Evolutionary conservation across 2,329 filamentous ascomycete genomes (phyloP).

Genomic region (Neofusicoccum ribis): DNA sequence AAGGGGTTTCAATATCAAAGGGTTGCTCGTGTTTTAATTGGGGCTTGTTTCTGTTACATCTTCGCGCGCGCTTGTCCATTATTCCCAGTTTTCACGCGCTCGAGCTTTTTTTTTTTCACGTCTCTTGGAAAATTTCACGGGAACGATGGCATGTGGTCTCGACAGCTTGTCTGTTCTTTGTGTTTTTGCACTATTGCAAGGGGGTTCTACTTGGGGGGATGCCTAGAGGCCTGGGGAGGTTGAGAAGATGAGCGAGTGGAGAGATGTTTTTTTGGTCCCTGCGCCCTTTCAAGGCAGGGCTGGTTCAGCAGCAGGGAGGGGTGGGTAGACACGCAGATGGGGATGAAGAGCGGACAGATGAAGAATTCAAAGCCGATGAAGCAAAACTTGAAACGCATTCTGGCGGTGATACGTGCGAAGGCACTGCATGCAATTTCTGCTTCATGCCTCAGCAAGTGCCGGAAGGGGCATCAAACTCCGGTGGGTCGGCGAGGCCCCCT

Average conservation of each 20-base stretch:
- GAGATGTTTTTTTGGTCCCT: background rate
- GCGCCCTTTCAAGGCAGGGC: background rate
- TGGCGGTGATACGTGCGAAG: background rate
- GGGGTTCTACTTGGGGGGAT: background rate
- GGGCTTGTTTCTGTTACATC: conserved; percentile 7
- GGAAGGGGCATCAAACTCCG: background rate
- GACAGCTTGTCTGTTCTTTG: conserved; percentile 14
- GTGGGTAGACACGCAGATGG: background rate
- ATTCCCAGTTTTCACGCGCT: conserved; percentile 9
- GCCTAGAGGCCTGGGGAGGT: background rate
- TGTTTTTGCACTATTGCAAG: background rate
- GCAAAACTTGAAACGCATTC: conserved; percentile 12
- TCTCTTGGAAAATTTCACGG: conserved; percentile 13
- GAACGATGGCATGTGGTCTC: conserved; percentile 12
- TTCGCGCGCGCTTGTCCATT: conserved; percentile 5
- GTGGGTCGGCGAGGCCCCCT: background rate
- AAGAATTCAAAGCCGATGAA: conserved; percentile 14
- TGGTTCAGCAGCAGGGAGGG: background rate
- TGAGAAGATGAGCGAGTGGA: background rate
- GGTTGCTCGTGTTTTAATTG: conserved; percentile 16
- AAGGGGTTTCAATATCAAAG: conserved; percentile 12
- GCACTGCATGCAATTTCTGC: conserved; percentile 2
- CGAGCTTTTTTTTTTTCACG: background rate
- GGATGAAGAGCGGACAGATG: background rate
- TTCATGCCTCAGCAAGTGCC: conserved; percentile 3